Conservation (phyloP, 1,139 yeast species). For the Geotrichum fermentans region DNA sequence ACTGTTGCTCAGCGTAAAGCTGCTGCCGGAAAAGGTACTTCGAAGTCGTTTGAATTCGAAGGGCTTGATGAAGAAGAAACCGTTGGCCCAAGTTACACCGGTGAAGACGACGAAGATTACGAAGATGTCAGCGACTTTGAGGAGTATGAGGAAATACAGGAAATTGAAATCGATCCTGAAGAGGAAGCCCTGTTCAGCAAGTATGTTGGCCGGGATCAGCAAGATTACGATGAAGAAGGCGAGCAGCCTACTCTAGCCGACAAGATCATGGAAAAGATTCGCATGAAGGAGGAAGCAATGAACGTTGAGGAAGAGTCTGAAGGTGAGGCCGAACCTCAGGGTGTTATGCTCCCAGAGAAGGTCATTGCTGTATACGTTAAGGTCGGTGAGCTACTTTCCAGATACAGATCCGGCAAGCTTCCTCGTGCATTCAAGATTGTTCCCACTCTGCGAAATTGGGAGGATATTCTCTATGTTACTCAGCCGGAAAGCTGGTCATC, state of each 20-base stretch:
- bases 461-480: conserved; percentile 87
- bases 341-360: conserved; percentile 86
- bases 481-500: conserved; percentile 94
- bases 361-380: conserved; percentile 91
- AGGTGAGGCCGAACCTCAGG: conserved; percentile 35
- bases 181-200: conserved; percentile 41
- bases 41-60: conserved; percentile 5
- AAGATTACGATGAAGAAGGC: conserved; percentile 55
- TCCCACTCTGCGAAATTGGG: conserved; percentile 92
- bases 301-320: conserved; percentile 25
- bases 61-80: conserved; percentile 17
- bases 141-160: conserved; percentile 46
- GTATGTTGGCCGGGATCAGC: conserved; percentile 41
- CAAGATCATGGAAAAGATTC: conserved; percentile 82
- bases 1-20: conserved; percentile 10
- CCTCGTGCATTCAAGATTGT: conserved; percentile 93
- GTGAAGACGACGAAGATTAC: conserved; percentile 37
- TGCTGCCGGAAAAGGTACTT: conserved; percentile 6
- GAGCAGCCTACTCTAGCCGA: conserved; percentile 71
- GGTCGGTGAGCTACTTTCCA: conserved; percentile 78
- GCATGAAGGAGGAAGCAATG: conserved; percentile 53
- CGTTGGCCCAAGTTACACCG: conserved; percentile 7
- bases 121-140: conserved; percentile 40
- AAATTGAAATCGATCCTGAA: conserved; percentile 46
- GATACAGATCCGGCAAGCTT: conserved; percentile 93